Evolutionary conservation across 23 red algal species (phyloP).

Genomic region (Agarophyton chilense): DNA sequence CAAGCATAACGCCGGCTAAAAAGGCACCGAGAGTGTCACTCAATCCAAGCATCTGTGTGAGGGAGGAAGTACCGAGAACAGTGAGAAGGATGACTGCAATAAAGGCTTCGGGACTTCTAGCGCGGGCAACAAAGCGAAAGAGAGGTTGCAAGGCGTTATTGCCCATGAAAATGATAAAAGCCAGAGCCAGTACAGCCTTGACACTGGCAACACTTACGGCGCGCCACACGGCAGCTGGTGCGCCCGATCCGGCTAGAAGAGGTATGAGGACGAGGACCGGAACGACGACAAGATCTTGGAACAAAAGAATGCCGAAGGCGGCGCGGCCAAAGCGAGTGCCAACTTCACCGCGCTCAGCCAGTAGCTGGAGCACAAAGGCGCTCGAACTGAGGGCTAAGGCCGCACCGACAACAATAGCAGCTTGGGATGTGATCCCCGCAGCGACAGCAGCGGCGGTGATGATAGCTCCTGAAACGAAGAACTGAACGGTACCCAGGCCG

Average conservation of each 20-base stretch:
- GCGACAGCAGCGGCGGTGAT: slow-evolving; percentile 60
- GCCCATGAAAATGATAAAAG: slow-evolving; percentile 86
- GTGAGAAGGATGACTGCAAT: slow-evolving; percentile 94
- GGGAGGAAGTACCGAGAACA: slow-evolving; percentile 85
- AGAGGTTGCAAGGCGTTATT: slow-evolving; percentile 86
- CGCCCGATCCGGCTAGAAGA: slow-evolving; percentile 83
- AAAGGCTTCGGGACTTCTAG: slow-evolving; percentile 91
- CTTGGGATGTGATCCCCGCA: slow-evolving; percentile 57
- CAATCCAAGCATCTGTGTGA: slow-evolving; percentile 93
- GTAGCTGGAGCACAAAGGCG: slow-evolving; percentile 97
- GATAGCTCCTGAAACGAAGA: slow-evolving; percentile 83
- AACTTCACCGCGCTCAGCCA: slow-evolving; percentile 92
- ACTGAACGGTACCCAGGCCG: slow-evolving; percentile 91
- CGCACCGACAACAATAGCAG: slow-evolving; percentile 84
- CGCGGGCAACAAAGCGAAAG: slow-evolving; percentile 86
- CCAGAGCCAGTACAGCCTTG: slow-evolving; percentile 84
- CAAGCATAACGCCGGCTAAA: slow-evolving; percentile 96
- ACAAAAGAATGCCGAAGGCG: slow-evolving; percentile 95
- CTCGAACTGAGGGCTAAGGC: slow-evolving; percentile 89
- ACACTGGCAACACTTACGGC: slow-evolving; percentile 83
- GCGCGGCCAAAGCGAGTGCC: slow-evolving; percentile 91
- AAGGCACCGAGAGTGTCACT: slow-evolving; percentile 97
- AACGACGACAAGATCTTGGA: slow-evolving; percentile 98
- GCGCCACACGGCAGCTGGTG: slow-evolving; percentile 62
- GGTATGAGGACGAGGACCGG: slow-evolving; percentile 94